Percentiles rank a stretch among this genome's conserved stretches.
Conservation (phyloP, 108 stramenopile genomes). For the Mayamaea pseudoterrestris region DNA sequence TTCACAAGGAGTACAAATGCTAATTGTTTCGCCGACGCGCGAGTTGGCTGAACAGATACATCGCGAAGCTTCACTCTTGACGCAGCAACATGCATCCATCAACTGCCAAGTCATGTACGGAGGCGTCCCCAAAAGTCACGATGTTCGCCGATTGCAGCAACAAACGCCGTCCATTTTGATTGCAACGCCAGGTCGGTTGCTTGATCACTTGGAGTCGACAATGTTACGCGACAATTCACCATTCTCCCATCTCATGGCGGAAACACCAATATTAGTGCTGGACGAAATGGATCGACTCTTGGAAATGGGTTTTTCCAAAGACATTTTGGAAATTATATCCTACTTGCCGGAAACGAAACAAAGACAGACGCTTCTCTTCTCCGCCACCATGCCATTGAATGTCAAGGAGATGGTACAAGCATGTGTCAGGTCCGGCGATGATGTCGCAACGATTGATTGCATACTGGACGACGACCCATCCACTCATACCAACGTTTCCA, state of each 20-base stretch:
- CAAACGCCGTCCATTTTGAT: constrained; percentile 92
- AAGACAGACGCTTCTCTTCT: constrained; percentile 89
- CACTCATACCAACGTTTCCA: constrained; percentile 33
- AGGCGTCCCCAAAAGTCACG: constrained; percentile 89
- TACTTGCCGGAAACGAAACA: constrained; percentile 38
- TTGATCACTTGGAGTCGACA: constrained; percentile 97
- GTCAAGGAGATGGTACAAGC: constrained; percentile 96
- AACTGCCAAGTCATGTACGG: constrained; percentile 88
- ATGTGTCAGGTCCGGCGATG: constrained; percentile 27
- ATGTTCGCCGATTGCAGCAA: constrained; percentile 91
- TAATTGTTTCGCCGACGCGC: constrained; percentile 94
- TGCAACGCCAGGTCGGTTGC: constrained; percentile 94
- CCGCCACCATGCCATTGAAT: constrained; percentile 96
- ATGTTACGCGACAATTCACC: constrained; percentile 48
- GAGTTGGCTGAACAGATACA: constrained; percentile 99
- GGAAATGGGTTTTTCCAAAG: constrained; percentile 87
- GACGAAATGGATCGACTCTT: constrained; percentile 94
- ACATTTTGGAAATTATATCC: constrained; percentile 67
- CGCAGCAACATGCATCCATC: constrained; percentile 68
- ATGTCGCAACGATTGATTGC: constrained; percentile 41
- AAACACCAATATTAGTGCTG: constrained; percentile 43
- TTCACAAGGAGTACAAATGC: constrained; percentile 10
- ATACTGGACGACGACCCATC: constrained; percentile 30
- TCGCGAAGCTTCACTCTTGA: constrained; percentile 88
- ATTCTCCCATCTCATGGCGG: constrained; percentile 45